These are phyloP conservation scores for Wallacemonas collosoma DNA, from an alignment of 208 protist genomes.

Conservation along the genomic window DNA sequence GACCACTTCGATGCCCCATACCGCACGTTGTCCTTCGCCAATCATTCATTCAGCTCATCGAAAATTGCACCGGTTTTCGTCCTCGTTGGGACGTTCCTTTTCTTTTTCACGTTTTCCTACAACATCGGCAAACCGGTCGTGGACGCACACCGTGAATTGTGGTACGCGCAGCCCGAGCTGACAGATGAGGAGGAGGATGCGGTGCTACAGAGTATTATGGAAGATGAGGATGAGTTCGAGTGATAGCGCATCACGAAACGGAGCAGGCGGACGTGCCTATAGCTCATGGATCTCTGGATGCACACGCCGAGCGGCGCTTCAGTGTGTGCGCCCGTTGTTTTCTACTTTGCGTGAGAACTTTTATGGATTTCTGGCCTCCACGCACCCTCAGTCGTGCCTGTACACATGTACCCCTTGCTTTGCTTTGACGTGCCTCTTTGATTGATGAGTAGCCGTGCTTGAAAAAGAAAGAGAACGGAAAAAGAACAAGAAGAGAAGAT, in stretches of 20 bases:
- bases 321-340: too few relatives aligned
- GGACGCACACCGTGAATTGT: slow-evolving; percentile 52
- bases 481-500: neutral
- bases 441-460: neutral
- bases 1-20: slow-evolving; percentile 1
- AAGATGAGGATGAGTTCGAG: slow-evolving; percentile 16
- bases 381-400: too few relatives aligned
- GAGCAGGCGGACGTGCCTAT: too few relatives aligned
- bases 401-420: too few relatives aligned
- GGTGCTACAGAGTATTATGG: slow-evolving; percentile 7
- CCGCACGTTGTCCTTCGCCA: slow-evolving; percentile 16
- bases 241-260: neutral
- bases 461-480: slow-evolving; percentile 2
- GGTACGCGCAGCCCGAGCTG: slow-evolving; percentile 1
- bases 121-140: slow-evolving; percentile 63
- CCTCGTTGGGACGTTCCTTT: slow-evolving; percentile 28
- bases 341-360: too few relatives aligned
- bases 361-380: too few relatives aligned
- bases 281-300: too few relatives aligned
- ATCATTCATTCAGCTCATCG: slow-evolving; percentile 46
- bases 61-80: slow-evolving; percentile 29
- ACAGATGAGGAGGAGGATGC: slow-evolving; percentile 31
- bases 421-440: too few relatives aligned
- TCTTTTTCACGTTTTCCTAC: slow-evolving; percentile 59
- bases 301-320: too few relatives aligned